Conservation (phyloP, 2,329 filamentous ascomycete genomes). For the Microdochium bolleyi region DNA sequence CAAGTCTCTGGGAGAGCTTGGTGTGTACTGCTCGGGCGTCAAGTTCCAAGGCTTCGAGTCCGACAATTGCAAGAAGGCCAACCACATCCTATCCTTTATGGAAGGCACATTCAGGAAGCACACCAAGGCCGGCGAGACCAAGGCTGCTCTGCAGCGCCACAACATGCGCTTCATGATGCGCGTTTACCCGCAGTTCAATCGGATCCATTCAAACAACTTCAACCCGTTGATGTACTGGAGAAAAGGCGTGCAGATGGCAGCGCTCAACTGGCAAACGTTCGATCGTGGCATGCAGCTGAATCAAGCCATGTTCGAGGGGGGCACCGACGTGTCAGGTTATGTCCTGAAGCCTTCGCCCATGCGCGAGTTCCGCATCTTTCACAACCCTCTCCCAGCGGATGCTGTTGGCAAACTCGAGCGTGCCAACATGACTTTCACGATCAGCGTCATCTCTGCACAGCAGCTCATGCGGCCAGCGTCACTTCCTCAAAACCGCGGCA, state of each 20-base stretch:
- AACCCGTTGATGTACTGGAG: constrained; percentile 92
- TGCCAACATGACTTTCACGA: constrained; percentile 75
- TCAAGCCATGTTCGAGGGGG: constrained; percentile 93
- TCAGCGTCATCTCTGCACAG: constrained; percentile 89
- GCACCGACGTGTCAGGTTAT: constrained; percentile 80
- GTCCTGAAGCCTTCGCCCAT: constrained; percentile 87
- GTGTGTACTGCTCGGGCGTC: constrained; percentile 65
- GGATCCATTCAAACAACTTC: constrained; percentile 86
- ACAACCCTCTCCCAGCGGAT: constrained; percentile 43
- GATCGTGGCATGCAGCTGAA: constrained; percentile 95
- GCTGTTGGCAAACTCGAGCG: constrained; percentile 61
- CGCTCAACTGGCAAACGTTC: constrained; percentile 97
- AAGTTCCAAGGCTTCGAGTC: constrained; percentile 79
- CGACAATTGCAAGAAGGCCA: constrained; percentile 74
- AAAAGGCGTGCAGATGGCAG: constrained; percentile 93
- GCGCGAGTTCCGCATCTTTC: constrained; percentile 58
- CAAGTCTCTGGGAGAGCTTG: constrained; percentile 73
- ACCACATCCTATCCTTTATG: constrained; percentile 93
- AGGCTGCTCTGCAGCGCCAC: constrained; percentile 75
- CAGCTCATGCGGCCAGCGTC: constrained; percentile 79
- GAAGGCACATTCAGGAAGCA: constrained; percentile 81
- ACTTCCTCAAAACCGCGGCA: constrained; percentile 61
- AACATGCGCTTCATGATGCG: constrained; percentile 90
- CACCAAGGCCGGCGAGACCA: constrained; percentile 66
- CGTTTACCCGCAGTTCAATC: constrained; percentile 79